phyloP scores from a whole-genome alignment of 768 basidiomycete species.

The Dictyophora rubrovolvata region DNA sequence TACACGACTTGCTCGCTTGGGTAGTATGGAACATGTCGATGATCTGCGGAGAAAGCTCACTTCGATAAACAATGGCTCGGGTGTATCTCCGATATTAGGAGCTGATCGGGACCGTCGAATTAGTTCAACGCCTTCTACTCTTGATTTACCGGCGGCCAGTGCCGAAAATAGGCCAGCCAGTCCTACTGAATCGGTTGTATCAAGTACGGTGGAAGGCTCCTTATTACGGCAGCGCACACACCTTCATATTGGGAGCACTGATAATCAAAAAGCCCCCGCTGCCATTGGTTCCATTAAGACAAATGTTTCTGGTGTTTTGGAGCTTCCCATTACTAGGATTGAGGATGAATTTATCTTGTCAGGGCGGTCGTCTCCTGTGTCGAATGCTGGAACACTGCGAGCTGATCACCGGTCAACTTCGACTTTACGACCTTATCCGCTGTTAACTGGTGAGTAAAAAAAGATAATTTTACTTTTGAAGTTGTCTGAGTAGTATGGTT shows the following conservation, averaged over 20 bases:
- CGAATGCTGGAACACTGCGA: conserved; percentile 46
- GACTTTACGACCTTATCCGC: conserved; percentile 15
- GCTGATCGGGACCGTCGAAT: conserved; percentile 32
- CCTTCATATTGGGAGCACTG: conserved; percentile 59
- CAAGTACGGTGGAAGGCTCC: conserved; percentile 51
- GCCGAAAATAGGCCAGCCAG: conserved; percentile 52
- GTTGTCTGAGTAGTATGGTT: neutral
- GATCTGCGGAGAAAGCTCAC: conserved; percentile 70
- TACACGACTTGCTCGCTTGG: conserved; percentile 34
- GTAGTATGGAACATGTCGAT: conserved; percentile 58
- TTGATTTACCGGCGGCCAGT: conserved; percentile 22
- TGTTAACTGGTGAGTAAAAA: conserved; percentile 46
- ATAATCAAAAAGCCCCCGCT: conserved; percentile 80
- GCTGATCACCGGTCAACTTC: conserved; percentile 38
- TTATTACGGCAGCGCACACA: conserved; percentile 48
- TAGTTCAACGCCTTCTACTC: conserved; percentile 14
- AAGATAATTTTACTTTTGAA: neutral
- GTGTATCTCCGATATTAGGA: conserved; percentile 45
- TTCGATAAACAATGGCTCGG: conserved; percentile 56
- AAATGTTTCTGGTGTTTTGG: conserved; percentile 74
- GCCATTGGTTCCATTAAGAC: conserved; percentile 79
- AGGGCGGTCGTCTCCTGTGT: conserved; percentile 68
- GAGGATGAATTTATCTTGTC: conserved; percentile 35
- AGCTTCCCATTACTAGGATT: conserved; percentile 59
- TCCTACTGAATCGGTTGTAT: conserved; percentile 75